phyloP scores from a whole-genome alignment of 306 rosid genomes.

The Mimosa bimucronata region DNA sequence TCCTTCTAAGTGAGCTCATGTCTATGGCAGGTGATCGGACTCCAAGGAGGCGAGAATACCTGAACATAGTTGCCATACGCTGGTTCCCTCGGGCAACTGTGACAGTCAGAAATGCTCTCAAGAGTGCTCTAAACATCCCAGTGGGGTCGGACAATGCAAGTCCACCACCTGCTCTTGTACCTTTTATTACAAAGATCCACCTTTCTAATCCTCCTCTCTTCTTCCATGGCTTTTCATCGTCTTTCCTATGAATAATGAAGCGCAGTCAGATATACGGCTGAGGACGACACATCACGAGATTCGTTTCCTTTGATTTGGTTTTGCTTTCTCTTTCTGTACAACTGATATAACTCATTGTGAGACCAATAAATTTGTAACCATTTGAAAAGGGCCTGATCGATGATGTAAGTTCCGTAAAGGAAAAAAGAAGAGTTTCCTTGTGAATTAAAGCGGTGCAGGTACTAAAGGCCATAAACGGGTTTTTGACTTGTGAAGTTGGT shows the following conservation, averaged over 20 bases:
- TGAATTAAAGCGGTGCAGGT: not conserved
- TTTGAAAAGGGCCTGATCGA: not conserved
- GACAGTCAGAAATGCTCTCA: conserved; percentile 42
- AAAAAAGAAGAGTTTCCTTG: not conserved
- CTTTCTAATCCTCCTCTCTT: not conserved
- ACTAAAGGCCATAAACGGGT: not conserved
- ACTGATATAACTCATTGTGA: not conserved
- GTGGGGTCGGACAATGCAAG: conserved; percentile 51
- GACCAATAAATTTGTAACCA: not conserved
- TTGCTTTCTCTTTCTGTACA: not conserved
- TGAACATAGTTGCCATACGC: conserved; percentile 55
- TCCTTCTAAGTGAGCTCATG: not conserved
- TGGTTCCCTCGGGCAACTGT: conserved; percentile 39
- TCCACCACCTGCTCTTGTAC: conserved; percentile 46
- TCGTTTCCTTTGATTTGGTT: not conserved
- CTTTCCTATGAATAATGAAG: not conserved
- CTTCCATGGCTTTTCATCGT: not conserved
- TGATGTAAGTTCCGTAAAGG: not conserved
- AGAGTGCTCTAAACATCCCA: conserved; percentile 50
- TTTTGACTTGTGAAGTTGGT: not conserved
- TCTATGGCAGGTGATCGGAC: conserved; percentile 34
- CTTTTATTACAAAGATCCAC: conserved; percentile 48
- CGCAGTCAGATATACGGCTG: not conserved
- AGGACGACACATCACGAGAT: not conserved
- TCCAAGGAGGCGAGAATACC: conserved; percentile 48